These are phyloP conservation scores for Cardamine resedifolia DNA, from an alignment of 345 rosid genomes.

Conservation along the genomic window DNA sequence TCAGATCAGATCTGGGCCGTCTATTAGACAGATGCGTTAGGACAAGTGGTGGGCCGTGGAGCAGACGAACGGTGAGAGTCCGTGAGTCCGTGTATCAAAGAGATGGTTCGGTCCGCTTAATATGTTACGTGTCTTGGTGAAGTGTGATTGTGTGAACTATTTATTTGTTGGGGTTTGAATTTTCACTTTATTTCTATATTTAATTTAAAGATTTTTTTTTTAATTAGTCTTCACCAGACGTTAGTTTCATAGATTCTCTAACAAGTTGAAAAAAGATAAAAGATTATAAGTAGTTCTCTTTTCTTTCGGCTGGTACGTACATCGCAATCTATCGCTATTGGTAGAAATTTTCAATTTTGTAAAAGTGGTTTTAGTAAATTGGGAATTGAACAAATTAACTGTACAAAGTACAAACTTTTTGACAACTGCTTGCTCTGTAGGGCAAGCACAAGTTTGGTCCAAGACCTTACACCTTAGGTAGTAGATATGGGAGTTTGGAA, in stretches of 20 bases:
- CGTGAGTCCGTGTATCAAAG: slow-evolving; percentile 13
- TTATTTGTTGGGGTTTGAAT: background rate
- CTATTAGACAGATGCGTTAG: background rate
- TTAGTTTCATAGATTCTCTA: slow-evolving; percentile 10
- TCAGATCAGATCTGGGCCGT: slow-evolving; percentile 30
- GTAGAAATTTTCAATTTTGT: background rate
- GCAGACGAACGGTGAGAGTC: slow-evolving; percentile 11
- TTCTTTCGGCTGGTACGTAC: slow-evolving; percentile 20
- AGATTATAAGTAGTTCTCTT: slow-evolving; percentile 19
- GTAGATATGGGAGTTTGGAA: background rate
- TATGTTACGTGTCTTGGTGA: slow-evolving; percentile 4
- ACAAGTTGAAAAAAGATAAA: slow-evolving; percentile 7
- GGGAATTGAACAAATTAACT: background rate
- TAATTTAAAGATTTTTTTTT: background rate
- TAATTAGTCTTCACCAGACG: background rate
- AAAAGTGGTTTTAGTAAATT: background rate
- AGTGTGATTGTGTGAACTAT: slow-evolving; percentile 28
- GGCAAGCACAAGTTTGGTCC: slow-evolving; percentile 21
- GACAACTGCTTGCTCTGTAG: slow-evolving; percentile 14
- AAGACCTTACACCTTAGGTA: no score
- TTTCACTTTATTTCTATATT: background rate
- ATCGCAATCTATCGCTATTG: slow-evolving; percentile 4
- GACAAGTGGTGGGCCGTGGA: slow-evolving; percentile 16
- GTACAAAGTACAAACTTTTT: slow-evolving; percentile 12
- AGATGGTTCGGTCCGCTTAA: slow-evolving; percentile 18